Evolutionary conservation across 306 rosid species (phyloP), one percentile per base, ranked within the genome.

Genomic region (Prinsepia uniflora): DNA sequence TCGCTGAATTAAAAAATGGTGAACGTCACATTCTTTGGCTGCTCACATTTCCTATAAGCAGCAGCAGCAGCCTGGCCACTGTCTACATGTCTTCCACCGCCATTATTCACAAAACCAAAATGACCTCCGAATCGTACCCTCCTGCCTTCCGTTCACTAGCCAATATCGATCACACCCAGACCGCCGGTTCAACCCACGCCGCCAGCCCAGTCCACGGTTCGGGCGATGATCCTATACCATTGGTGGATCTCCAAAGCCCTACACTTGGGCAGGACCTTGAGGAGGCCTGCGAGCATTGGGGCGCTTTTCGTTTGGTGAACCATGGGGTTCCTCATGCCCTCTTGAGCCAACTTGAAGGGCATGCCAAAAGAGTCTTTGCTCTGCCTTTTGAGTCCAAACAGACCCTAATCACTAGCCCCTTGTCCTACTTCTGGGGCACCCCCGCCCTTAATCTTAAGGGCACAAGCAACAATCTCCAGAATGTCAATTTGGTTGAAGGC

Each of bases 361-460:
- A 57, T 18, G 74, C 85, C 18, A 79, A 67, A 56, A 15, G 49
- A 77, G 39, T 88, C 0, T 87, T 87, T 39, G 71, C 82, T 30
- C 55, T 82, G 30, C 6, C 89, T 17, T 90, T 87, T 64, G 91
- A 84, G 52, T 20, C 75, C 63, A 90, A 90, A 76, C 80, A 79
- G 65, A 73, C 30, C 34, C 68, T 87, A 61, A 79, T 78, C 19
- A 74, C 5, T 3, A 65, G 34, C 43, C 88, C 91, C 24, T 17
- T 86, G 34, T 70, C 87, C 10, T 88, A 90, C 69, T 87, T 90
- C 81, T 87, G 89, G 91, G 96, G 96, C 39, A 90, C 89, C 36
- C 85, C 94, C 69, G 87, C 74, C 59, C 85, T 87, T 4, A 77
- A 84, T 24, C 84, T 83, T 1, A 73, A 36, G 34, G 75, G 56